Percentiles rank a stretch among this genome's conserved stretches.
Evolutionary conservation across 2,329 filamentous ascomycete species (phyloP).

Genomic region (Ceratocystis huliohia): DNA sequence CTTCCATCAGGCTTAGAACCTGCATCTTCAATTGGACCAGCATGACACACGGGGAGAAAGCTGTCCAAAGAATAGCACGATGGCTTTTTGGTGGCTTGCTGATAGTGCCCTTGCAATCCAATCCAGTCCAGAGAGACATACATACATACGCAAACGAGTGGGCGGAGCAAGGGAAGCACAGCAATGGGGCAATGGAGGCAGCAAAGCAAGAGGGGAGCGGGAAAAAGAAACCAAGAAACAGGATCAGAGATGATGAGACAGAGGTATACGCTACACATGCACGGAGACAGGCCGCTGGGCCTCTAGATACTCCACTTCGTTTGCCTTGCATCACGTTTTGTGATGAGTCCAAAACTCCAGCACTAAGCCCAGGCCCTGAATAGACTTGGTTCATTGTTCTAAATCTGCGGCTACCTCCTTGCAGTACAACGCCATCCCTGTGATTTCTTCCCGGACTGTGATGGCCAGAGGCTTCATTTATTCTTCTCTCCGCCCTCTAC

Average conservation of each 20-base stretch:
- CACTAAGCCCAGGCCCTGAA: conserved; percentile 2
- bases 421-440: background rate
- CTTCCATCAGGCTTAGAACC: background rate
- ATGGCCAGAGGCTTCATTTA: conserved; percentile 6
- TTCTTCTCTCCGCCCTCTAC: conserved; percentile 9
- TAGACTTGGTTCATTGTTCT: background rate
- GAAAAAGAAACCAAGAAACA: background rate
- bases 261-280: background rate
- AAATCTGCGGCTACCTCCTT: background rate
- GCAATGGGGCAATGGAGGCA: background rate
- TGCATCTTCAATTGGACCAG: background rate
- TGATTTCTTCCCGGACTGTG: background rate
- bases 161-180: background rate
- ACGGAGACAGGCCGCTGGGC: background rate
- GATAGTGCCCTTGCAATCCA: conserved; percentile 9
- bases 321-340: conserved; percentile 5
- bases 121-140: conserved; percentile 1
- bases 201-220: background rate
- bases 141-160: background rate
- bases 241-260: conserved; percentile 5
- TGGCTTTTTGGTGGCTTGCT: conserved; percentile 7
- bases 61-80: background rate
- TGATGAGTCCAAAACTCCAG: conserved; percentile 7
- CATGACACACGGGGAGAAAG: background rate
- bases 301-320: background rate